Evolutionary conservation across 2,329 filamentous ascomycete species (phyloP), one percentile per base, ranked within the genome.

Genomic region (Pseudogymnoascus sp.): DNA sequence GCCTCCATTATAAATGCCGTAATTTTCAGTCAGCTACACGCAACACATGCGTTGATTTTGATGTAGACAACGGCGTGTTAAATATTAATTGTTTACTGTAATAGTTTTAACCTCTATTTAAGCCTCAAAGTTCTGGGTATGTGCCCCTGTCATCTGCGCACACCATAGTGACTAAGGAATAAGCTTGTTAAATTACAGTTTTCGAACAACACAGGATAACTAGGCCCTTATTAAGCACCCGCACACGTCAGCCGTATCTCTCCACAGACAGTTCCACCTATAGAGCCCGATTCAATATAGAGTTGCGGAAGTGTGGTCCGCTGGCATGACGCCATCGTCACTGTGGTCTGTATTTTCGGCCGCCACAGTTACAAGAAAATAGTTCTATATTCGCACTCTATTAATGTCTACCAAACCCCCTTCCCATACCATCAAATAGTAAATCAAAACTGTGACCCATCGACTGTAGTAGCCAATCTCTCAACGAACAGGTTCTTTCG

Each of bases 401-500:
- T 28, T 22, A 47, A 39, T 30, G 18, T 18, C 20, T 53, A 25
- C 43, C 14, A 22, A 14, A 15, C n/a, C 22, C 25, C 14, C 12
- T 50, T 15, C 43, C 8, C 25, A 50, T 30, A 30, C 11, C 5
- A 11, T 6, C 41, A 6, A 12, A 47, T 9, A 47, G 4, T 15
- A 11, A 30, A 50, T 50, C 25, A 65, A 35, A 63, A 47, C 58
- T 30, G 33, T 50, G 66, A 66, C 1, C 69, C 69, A 61, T 67
- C 59, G 35, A 67, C 62, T 30, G 61, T 63, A 2, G 62, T 57
- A 3, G 41, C 30, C 35, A 70, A 47, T 11, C 64, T 67, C 36
- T 70, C 64, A 2, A 64, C 63, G 18, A 71, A 70, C 12, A 70
- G 61, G 7, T 61, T 66, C 64, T 69, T 71, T 38, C 67, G 67